A percentile compares a stretch with the other conserved stretches of the same genome.
Evolutionary conservation across 345 rosid genomes (phyloP).

Genomic region (Arabidopsis arenosa): DNA sequence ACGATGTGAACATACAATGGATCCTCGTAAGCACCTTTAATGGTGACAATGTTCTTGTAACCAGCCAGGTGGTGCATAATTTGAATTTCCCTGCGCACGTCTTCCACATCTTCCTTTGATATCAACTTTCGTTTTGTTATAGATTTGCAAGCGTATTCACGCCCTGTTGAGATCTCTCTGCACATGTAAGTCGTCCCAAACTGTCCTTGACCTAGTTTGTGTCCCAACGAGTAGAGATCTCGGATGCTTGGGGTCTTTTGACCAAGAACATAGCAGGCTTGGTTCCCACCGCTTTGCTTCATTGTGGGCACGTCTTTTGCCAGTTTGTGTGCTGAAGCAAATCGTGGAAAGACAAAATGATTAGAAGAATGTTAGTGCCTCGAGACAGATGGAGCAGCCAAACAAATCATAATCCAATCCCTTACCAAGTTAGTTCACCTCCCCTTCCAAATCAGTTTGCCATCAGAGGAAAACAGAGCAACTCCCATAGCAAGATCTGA

Average conservation of each 20-base stretch:
- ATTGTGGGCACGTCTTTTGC: constrained; percentile 53
- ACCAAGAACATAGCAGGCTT: constrained; percentile 78
- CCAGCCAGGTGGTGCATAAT: constrained; percentile 99
- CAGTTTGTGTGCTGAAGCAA: constrained; percentile 47
- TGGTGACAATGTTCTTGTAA: constrained; percentile 88
- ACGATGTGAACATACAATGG: constrained; percentile 82
- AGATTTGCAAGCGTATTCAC: constrained; percentile 94
- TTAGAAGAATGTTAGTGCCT: constrained; percentile 52
- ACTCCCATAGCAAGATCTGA: constrained; percentile 43
- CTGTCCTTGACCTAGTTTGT: constrained; percentile 94
- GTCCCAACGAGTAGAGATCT: constrained; percentile 82
- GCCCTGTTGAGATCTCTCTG: constrained; percentile 66
- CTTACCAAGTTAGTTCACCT: constrained; percentile 36
- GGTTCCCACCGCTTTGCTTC: constrained; percentile 75
- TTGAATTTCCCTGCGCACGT: constrained; percentile 95
- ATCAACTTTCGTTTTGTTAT: constrained; percentile 94
- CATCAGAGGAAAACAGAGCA: constrained; percentile 52
- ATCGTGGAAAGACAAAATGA: constrained; percentile 52
- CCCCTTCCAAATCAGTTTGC: constrained; percentile 45
- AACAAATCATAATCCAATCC: constrained; percentile 51
- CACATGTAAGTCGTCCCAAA: constrained; percentile 94
- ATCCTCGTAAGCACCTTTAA: constrained; percentile 97
- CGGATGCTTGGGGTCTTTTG: constrained; percentile 86
- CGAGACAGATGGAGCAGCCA: constrained; percentile 65
- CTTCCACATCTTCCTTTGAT: constrained; percentile 94